Conservation (phyloP, 257 asterid genomes). For the Gentiana straminea region DNA sequence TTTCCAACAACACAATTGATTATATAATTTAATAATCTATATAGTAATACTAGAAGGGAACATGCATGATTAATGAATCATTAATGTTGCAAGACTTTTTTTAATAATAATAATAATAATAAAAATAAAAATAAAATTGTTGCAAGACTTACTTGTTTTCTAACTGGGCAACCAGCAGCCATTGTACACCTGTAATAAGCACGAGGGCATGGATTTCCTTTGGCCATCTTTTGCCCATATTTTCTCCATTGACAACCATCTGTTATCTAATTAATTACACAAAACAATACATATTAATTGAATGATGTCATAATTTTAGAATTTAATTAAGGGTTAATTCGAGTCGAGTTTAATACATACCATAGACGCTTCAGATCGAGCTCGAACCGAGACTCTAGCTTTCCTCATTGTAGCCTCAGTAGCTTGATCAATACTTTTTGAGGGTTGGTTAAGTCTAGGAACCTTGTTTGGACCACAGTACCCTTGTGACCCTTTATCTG, state of each 20-base stretch:
- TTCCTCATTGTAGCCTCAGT: slow-evolving; percentile 91
- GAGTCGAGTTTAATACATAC: slow-evolving; percentile 16
- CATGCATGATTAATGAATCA: too few species aligned
- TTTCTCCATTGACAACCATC: slow-evolving; percentile 99
- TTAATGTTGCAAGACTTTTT: too few species aligned
- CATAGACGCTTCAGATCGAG: slow-evolving; percentile 88
- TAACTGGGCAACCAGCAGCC: slow-evolving; percentile 92
- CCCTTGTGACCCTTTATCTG: slow-evolving; percentile 27
- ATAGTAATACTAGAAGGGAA: too few species aligned
- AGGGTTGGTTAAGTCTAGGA: slow-evolving; percentile 23
- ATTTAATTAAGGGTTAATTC: background rate
- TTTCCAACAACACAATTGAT: too few species aligned
- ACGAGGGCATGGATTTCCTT: slow-evolving; percentile 96
- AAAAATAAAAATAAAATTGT: too few species aligned
- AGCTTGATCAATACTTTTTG: slow-evolving; percentile 59
- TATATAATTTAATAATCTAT: too few species aligned
- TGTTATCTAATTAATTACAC: slow-evolving; percentile 36
- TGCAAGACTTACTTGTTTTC: slow-evolving; percentile 65
- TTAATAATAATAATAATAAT: too few species aligned
- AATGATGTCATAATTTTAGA: background rate
- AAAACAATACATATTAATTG: background rate
- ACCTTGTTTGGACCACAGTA: slow-evolving; percentile 36
- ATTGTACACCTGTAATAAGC: slow-evolving; percentile 96
- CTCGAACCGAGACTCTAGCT: slow-evolving; percentile 94
- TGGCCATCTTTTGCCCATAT: slow-evolving; percentile 95